Base-by-base conservation (phyloP, 2,329 filamentous ascomycete species). In the Neofusicoccum parvum region DNA sequence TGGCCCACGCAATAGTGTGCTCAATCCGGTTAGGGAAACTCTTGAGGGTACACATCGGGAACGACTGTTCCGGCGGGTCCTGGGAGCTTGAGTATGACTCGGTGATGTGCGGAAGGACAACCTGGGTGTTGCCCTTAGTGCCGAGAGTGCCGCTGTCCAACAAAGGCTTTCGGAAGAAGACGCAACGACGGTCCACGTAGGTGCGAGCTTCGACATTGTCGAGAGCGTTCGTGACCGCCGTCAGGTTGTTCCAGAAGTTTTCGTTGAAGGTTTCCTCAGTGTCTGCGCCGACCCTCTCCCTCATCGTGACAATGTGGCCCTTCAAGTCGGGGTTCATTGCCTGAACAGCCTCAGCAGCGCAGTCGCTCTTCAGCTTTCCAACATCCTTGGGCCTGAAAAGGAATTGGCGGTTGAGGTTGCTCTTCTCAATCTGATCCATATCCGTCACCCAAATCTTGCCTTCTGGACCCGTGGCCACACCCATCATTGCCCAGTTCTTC, bases 401-500 rank as follows among this genome's bases (percentile, higher is more conserved):
- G 81, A 99, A 99, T 74, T 99, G 95, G 49, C 95, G 87, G 83
- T 99, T 99, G 62, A 99, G 84, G 76, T 99, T 99, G 82, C 94
- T 98, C 87, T 94, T 97, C 81, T 99, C 95, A 72, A 99, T 99
- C 64, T 94, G 94, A 75, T 99, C 95, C 88, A 97, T 98, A 76
- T 99, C 95, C 14, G 96, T 98, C 58, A 99, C 91, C 66, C 83
- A 92, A 73, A 99, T 96, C 78, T 91, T 90, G 72, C 95, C 95
- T 56, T 93, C 87, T 3, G 92, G 92, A 3, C 95, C 95, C 51
- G 91, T 92, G 50, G 90, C 94, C 36, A 99, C 84, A 70, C 95
- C 95, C 77, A 98, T 96, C 94, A 99, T 96, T 41, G 96, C 94
- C 94, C 95, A 99, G 79, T 98, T 98, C 87, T 99, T 99, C 71